Conservation (phyloP, 225 moss, liverwort and hornwort species). For the Polytrichum formosum region DNA sequence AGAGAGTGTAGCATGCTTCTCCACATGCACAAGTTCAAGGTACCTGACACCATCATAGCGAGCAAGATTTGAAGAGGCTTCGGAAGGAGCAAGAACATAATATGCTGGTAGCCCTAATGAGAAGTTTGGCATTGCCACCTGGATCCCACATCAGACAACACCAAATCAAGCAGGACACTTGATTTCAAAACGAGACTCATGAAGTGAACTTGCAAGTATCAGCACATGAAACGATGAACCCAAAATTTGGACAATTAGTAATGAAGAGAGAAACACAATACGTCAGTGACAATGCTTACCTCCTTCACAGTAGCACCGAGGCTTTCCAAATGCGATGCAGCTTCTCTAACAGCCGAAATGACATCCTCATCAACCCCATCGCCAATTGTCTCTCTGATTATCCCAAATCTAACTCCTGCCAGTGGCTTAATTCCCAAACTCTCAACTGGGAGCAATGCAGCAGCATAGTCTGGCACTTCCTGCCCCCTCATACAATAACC, state of each 20-base stretch:
- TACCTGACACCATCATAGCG: constrained; percentile 92
- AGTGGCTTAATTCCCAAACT: constrained; percentile 65
- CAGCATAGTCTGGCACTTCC: constrained; percentile 67
- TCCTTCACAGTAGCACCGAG: constrained; percentile 80
- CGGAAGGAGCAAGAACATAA: constrained; percentile 81
- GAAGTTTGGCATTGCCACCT: constrained; percentile 73
- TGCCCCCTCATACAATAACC: constrained; percentile 21
- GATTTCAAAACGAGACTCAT: no score
- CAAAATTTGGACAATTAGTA: background rate
- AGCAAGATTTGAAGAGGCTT: constrained; percentile 93
- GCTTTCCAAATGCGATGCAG: constrained; percentile 71
- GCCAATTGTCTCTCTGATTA: constrained; percentile 73
- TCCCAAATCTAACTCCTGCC: constrained; percentile 73
- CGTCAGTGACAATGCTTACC: constrained; percentile 15
- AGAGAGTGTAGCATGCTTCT: no score
- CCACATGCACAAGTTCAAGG: background rate
- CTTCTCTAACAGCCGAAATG: constrained; percentile 51
- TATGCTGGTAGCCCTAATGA: constrained; percentile 82
- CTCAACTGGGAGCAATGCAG: constrained; percentile 43
- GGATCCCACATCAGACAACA: constrained; percentile 4
- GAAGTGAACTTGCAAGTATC: no score
- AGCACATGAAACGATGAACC: no score
- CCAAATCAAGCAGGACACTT: no score
- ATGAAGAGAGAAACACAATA: background rate
- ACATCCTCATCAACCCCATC: constrained; percentile 80